Percentiles rank a stretch among this genome's conserved stretches.
Conservation (phyloP, 1,139 yeast species). For the Spathaspora sp. region DNA sequence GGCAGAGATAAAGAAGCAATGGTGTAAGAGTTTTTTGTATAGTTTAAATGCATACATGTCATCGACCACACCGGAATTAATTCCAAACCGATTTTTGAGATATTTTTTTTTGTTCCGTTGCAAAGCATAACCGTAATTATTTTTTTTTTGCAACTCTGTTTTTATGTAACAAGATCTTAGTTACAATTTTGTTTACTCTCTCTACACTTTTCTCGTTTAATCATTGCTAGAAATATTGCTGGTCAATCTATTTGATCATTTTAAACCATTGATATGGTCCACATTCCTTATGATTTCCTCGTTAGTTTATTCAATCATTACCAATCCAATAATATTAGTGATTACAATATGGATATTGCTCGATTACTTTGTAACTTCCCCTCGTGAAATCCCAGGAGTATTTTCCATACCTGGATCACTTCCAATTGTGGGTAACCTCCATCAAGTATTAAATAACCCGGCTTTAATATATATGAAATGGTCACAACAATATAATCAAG, state of each 20-base stretch:
- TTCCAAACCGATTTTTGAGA: not conserved
- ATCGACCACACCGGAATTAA: not conserved
- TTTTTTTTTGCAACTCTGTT: not conserved
- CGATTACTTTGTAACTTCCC: not conserved
- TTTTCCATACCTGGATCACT: slow-evolving; percentile 45
- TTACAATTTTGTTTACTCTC: no score
- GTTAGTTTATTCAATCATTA: not conserved
- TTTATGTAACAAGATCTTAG: not conserved
- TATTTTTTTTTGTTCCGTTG: not conserved
- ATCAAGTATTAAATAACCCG: slow-evolving; percentile 51
- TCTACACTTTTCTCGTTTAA: not conserved
- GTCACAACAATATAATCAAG: slow-evolving; percentile 38
- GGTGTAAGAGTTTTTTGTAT: slow-evolving; percentile 17
- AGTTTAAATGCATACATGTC: not conserved
- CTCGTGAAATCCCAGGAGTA: slow-evolving; percentile 16
- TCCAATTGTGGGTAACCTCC: slow-evolving; percentile 56
- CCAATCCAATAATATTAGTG: not conserved
- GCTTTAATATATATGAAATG: slow-evolving; percentile 51
- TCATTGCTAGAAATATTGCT: slow-evolving; percentile 1
- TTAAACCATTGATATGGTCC: not conserved
- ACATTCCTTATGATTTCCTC: not conserved
- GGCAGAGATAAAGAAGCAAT: slow-evolving; percentile 34
- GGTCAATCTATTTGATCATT: not conserved
- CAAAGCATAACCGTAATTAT: not conserved
- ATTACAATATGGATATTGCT: not conserved